These are phyloP conservation scores for Solanum hybrid DNA, from an alignment of 305 asterid genomes.

Conservation along the genomic window DNA sequence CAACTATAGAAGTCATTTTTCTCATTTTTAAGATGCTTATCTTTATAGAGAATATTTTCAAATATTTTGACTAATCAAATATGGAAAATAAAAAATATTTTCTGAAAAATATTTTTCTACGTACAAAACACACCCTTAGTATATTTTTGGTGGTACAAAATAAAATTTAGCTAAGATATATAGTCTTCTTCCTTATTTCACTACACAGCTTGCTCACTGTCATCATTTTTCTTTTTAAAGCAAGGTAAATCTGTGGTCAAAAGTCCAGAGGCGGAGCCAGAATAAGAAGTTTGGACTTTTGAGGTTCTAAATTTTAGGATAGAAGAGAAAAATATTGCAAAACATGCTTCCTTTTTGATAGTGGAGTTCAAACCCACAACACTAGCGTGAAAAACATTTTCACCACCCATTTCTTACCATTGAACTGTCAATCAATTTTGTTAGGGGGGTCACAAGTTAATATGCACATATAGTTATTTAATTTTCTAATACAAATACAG, in stretches of 20 bases:
- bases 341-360: background rate
- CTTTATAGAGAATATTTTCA: background rate
- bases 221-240: background rate
- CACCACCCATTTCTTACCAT: background rate
- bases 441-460: background rate
- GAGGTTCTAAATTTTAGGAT: background rate
- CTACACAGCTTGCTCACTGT: background rate
- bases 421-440: background rate
- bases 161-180: background rate
- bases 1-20: background rate
- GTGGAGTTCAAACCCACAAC: background rate
- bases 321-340: background rate
- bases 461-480: too few species aligned
- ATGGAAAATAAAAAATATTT: background rate
- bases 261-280: background rate
- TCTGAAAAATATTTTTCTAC: background rate
- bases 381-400: background rate
- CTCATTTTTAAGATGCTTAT: background rate
- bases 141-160: background rate
- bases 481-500: too few species aligned
- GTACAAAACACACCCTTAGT: background rate
- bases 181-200: background rate
- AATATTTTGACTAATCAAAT: background rate
- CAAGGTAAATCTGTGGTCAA: background rate
- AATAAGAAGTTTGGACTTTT: too few species aligned